A percentile compares a stretch with the other conserved stretches of the same genome.
These are phyloP conservation scores for Parastagonospora avenae DNA, from an alignment of 2,329 filamentous ascomycete species.

Conservation along the genomic window DNA sequence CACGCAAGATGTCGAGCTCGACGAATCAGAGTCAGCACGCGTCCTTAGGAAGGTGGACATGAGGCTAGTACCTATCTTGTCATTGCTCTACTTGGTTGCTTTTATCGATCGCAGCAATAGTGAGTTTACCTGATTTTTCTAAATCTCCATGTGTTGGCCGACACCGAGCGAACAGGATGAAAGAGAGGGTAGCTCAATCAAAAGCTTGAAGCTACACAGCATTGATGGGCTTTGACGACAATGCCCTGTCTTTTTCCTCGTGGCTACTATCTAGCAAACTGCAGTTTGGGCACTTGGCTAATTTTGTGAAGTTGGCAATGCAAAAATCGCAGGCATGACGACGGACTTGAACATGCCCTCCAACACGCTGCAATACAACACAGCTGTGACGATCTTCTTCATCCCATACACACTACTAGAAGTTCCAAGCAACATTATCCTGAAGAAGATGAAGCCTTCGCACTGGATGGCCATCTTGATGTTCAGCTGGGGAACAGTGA, in stretches of 20 bases:
- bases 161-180: not conserved
- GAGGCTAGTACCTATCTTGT: slow-evolving; percentile 31
- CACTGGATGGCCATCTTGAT: slow-evolving; percentile 77
- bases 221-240: too few relatives aligned
- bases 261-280: not conserved
- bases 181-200: not conserved
- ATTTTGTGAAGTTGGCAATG: slow-evolving; percentile 64
- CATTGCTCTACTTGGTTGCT: slow-evolving; percentile 39
- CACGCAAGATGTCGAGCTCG: slow-evolving; percentile 26
- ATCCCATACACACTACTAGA: slow-evolving; percentile 80
- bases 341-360: slow-evolving; percentile 62
- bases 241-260: too few relatives aligned
- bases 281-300: not conserved
- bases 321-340: slow-evolving; percentile 59
- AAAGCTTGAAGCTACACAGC: too few relatives aligned
- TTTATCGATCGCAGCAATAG: slow-evolving; percentile 37
- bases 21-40: slow-evolving; percentile 32
- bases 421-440: slow-evolving; percentile 73
- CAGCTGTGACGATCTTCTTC: slow-evolving; percentile 79
- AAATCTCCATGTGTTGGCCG: too few relatives aligned
- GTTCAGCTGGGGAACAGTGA: slow-evolving; percentile 60
- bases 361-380: slow-evolving; percentile 68
- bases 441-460: slow-evolving; percentile 73
- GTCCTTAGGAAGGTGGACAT: slow-evolving; percentile 43
- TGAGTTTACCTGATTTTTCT: not conserved